Evolutionary conservation across 305 asterid species (phyloP).

Genomic region (Fraxinus sp.): DNA sequence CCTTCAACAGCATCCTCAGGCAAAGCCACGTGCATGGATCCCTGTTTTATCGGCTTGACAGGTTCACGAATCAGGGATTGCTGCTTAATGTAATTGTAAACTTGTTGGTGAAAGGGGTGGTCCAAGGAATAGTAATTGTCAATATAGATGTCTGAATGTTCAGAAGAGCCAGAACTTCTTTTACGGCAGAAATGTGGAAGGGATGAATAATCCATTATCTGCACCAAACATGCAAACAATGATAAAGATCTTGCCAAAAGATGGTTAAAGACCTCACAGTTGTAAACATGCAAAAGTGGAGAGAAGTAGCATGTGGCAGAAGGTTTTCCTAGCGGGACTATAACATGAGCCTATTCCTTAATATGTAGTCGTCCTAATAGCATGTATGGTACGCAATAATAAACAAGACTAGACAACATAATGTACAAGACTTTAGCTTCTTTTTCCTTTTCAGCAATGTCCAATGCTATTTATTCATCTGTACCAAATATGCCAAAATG

Average conservation of each 20-base stretch:
- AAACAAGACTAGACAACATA: neutral
- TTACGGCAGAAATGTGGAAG: constrained; percentile 89
- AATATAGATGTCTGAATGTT: constrained; percentile 27
- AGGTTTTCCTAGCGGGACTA: neutral
- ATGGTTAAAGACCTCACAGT: neutral
- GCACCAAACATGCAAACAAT: constrained; percentile 26
- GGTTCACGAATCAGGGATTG: constrained; percentile 40
- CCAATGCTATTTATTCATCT: neutral
- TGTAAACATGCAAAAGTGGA: neutral
- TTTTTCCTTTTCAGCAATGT: neutral
- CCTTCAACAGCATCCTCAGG: constrained; percentile 60
- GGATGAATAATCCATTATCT: constrained; percentile 84
- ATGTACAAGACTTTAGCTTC: neutral
- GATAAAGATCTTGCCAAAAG: constrained; percentile 9
- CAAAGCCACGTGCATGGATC: constrained; percentile 73
- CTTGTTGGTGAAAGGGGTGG: constrained; percentile 81
- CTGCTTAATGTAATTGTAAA: constrained; percentile 62
- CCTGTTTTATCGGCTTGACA: constrained; percentile 52
- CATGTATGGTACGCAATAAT: neutral
- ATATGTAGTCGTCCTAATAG: neutral
- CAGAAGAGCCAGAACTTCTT: constrained; percentile 64
- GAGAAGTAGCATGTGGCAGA: neutral
- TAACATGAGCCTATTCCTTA: neutral
- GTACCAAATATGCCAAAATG: neutral
- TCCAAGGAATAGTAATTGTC: constrained; percentile 69